Evolutionary conservation across 2,329 filamentous ascomycete species (phyloP), one percentile per base, ranked within the genome.

Genomic region (Clonostachys rhizophaga): DNA sequence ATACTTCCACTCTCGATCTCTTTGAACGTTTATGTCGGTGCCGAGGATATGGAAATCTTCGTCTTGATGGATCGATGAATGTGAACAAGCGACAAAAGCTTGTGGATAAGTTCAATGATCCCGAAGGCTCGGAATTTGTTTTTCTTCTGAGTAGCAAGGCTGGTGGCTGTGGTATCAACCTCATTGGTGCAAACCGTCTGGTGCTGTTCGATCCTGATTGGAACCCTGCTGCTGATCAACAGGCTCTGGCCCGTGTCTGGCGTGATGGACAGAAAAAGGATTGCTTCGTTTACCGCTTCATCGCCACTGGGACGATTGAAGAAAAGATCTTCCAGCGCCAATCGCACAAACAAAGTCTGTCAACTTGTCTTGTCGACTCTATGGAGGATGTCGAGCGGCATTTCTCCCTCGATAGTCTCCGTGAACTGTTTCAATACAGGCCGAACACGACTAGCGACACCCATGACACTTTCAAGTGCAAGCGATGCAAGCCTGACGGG

Each of bases 261-360:
- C 89, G 94, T 75, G 94, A 99, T 58, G 94, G 94, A 0, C 94
- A 99, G 67, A 97, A 95, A 77, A 99, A 99, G 63, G 94, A 99
- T 61, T 99, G 94, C 61, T 99, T 99, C 58, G 94, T 99, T 14
- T 99, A 99, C 66, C 88, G 94, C n/a, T 99, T 99, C 70, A 99
- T 99, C 58, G 89, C 91, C 0, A 97, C 95, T 0, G 94, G 94
- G 5, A 96, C 91, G 0, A 99, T 99, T 51, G 94, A 99, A 63
- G 94, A 99, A 68, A 99, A 99, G 71, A 96, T 99, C 56, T 99
- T 99, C 71, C 94, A 99, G 67, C 86, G 95, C 10, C 94, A 99
- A 62, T 95, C 89, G 1, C 95, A 99, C 74, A 99, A 99, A 69
- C 94, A 99, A 68, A 95, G 90, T 8, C 75, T 99, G 2, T 97